Evolutionary conservation across 2,329 filamentous ascomycete species (phyloP).

Genomic region (Talaromyces sp.): DNA sequence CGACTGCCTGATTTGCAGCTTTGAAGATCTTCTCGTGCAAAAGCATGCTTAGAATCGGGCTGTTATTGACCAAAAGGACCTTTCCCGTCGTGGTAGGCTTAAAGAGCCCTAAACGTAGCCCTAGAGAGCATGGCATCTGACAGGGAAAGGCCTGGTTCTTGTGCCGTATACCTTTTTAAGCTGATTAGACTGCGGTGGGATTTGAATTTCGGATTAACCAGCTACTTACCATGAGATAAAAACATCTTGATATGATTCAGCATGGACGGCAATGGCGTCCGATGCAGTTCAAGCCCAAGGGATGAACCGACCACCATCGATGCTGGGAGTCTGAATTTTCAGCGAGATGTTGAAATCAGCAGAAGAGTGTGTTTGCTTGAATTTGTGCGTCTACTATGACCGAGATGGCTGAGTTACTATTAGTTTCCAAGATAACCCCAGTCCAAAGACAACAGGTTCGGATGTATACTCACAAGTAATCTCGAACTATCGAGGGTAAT

Average conservation of each 20-base stretch:
- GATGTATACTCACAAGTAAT: not conserved
- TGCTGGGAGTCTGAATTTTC: not conserved
- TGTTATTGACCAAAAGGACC: not conserved
- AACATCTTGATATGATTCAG: not conserved
- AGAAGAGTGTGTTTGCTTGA: not conserved
- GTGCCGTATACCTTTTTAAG: not conserved
- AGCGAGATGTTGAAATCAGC: not conserved
- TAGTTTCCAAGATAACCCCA: not conserved
- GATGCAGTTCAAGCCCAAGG: not conserved
- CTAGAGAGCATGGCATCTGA: not conserved
- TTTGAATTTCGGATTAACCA: not conserved
- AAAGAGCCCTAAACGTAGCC: not conserved
- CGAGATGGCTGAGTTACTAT: not conserved
- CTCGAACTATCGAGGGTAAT: not conserved
- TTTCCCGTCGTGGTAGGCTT: not conserved
- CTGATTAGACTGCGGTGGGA: not conserved
- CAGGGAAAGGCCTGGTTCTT: not conserved
- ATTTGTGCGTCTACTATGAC: not conserved
- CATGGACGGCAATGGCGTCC: not conserved
- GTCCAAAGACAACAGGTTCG: not conserved
- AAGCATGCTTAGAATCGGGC: not conserved
- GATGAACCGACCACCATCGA: not conserved
- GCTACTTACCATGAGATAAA: not conserved
- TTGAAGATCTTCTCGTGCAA: not conserved
- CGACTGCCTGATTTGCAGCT: not conserved